phyloP scores from a whole-genome alignment of 78 protist genomes.

The Dictyostelium brefeldianum region DNA sequence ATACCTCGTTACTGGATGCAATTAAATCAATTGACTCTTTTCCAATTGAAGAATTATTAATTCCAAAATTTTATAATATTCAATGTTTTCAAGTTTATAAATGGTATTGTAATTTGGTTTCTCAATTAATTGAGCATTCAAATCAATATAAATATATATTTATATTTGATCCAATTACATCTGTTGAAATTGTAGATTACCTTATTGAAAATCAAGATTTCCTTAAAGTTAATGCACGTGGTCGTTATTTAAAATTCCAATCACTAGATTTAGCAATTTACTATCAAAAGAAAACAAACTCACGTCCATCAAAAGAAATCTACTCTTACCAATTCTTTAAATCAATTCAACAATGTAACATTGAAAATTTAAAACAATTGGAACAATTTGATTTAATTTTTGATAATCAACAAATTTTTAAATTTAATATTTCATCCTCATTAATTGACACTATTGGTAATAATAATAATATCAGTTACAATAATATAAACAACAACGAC shows the following conservation, averaged over 20 bases:
- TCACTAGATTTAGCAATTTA: conserved; percentile 1
- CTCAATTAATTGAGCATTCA: background rate
- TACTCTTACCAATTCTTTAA: background rate
- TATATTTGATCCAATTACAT: background rate
- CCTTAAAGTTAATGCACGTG: background rate
- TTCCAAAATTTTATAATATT: background rate
- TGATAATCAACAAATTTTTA: background rate
- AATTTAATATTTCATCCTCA: background rate
- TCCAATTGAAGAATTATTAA: background rate
- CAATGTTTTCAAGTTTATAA: background rate
- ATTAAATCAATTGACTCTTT: background rate
- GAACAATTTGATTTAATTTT: background rate
- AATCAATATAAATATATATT: background rate
- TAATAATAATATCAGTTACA: no score
- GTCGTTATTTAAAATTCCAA: background rate
- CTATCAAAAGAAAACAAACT: background rate
- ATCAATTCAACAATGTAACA: conserved; percentile 1
- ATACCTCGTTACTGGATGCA: background rate
- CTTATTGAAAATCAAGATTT: background rate
- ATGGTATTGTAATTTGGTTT: background rate
- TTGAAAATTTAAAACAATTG: background rate
- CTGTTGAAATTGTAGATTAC: background rate
- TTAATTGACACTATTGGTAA: no score
- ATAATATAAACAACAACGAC: no score
- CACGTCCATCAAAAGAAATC: background rate